These are phyloP conservation scores for Ophiostoma piceae DNA, from an alignment of 2,329 filamentous ascomycete species.

Conservation along the genomic window DNA sequence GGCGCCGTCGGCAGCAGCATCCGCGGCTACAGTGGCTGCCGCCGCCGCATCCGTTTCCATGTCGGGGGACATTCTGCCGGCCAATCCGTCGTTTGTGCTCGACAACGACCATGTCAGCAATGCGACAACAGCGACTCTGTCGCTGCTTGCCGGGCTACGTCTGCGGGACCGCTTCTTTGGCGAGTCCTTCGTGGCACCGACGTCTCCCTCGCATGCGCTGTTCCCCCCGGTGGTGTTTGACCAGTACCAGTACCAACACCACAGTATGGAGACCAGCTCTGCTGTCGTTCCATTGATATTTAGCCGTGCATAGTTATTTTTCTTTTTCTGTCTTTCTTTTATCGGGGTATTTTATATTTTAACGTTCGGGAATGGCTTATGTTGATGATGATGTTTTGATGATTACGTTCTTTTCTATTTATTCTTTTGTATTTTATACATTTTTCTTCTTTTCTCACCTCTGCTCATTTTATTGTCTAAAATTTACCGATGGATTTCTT, in stretches of 20 bases:
- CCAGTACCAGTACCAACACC: conserved; percentile 31
- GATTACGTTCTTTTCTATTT: neutral
- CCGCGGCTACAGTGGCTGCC: conserved; percentile 19
- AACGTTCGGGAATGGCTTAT: neutral
- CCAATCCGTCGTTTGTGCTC: neutral
- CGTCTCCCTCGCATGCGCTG: neutral
- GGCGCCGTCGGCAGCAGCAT: conserved; percentile 16
- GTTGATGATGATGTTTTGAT: neutral
- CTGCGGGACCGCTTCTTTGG: conserved; percentile 43
- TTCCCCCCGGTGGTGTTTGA: conserved; percentile 18
- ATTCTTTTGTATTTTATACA: neutral
- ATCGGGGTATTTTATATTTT: neutral
- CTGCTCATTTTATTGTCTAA: neutral
- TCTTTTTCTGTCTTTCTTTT: neutral
- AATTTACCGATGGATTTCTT: too few species aligned
- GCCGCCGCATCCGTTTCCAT: conserved; percentile 27
- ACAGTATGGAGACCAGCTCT: conserved; percentile 47
- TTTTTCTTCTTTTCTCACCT: neutral
- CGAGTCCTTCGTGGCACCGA: conserved; percentile 19
- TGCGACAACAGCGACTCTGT: conserved; percentile 30
- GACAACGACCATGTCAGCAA: neutral
- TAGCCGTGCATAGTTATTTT: neutral
- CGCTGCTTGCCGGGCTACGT: conserved; percentile 36
- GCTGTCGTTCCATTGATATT: conserved; percentile 7
- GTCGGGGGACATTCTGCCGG: conserved; percentile 28